Evolutionary conservation across 2,329 filamentous ascomycete species (phyloP), one percentile per base, ranked within the genome.

Genomic region (Fusarium sp.): DNA sequence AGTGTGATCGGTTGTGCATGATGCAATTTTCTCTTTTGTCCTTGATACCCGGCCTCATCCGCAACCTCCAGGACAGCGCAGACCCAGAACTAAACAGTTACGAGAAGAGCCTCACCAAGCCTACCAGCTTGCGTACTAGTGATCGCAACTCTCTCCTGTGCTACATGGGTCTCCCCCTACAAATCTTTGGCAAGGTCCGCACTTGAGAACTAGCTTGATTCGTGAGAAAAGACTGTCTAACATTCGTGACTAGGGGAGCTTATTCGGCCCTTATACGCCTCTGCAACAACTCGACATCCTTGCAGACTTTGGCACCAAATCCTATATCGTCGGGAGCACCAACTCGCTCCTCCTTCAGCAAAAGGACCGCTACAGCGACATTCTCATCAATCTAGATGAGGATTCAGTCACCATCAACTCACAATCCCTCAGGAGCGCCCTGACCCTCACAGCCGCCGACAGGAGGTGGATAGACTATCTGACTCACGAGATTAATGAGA

Each of bases 11-110:
- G 74, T 86, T 99, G 76, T 99, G 97, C 89, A 97, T 98, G 94
- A 95, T 98, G 84, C 97, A 99, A 83, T 99, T 98, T 85, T 97
- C 96, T 50, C 89, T 99, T 54, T 93, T 99, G 77, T 98, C 96
- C 63, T 88, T 99, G 79, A 97, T 99, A 85, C 97, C 97, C 56
- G 95, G 95, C 69, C 90, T 99, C 66, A 92, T 98, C 79, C 91
- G 94, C 79, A 95, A 93, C 78, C 89, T 99, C n/a, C 92, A 97
- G 84, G 97, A 99, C 84, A 97, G 94, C 79, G 96, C 97, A 59
- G 95, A 98, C 80, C 97, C 97, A n/a, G 93, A 95, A 52, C 90
- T 98, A 81, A 93, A 98, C 82, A 92, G 84, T 68, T 96, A 97
- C 81, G 94, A 95, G 78, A 90, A 92, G 81, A 92, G 87, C 31